phyloP scores from a whole-genome alignment of 176 grass and related monocot genomes.

The Aechmea fasciata region DNA sequence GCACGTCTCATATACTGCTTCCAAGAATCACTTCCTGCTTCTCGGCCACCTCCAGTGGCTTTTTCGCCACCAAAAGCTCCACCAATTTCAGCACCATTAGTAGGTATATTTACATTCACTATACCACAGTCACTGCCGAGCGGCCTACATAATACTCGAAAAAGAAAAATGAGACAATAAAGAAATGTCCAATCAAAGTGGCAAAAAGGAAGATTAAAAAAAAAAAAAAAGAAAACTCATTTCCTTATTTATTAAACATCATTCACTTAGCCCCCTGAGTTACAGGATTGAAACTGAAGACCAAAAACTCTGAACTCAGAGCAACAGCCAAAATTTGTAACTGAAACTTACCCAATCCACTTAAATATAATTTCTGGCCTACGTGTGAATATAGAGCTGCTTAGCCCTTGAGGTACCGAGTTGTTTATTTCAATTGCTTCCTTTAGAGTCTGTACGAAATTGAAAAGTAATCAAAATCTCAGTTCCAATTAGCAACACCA shows the following conservation, averaged over 20 bases:
- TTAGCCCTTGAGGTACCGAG: constrained; percentile 90
- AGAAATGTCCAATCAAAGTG: too few relatives aligned
- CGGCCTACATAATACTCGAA: constrained; percentile 48
- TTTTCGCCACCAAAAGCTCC: constrained; percentile 99
- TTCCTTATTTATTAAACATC: too few relatives aligned
- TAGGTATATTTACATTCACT: constrained; percentile 97
- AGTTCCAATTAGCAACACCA: neutral
- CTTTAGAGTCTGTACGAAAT: constrained; percentile 49
- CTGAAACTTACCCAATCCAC: constrained; percentile 80
- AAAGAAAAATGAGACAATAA: constrained; percentile 1
- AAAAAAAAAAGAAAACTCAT: too few relatives aligned
- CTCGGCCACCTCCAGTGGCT: constrained; percentile 84
- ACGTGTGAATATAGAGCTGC: constrained; percentile 95
- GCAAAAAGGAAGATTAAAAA: too few relatives aligned
- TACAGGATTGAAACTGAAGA: too few relatives aligned
- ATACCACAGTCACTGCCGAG: constrained; percentile 96
- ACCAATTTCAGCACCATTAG: constrained; percentile 96
- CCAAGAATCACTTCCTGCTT: constrained; percentile 99
- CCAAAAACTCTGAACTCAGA: neutral
- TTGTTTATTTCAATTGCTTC: constrained; percentile 98
- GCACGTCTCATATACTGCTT: constrained; percentile 97
- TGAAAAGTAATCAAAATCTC: constrained; percentile 11
- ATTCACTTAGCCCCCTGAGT: too few relatives aligned
- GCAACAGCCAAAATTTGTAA: neutral
- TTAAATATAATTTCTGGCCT: constrained; percentile 89